These are phyloP conservation scores for Hanseniaspora gamundiae DNA, from an alignment of 1,139 yeast genomes.

Conservation along the genomic window DNA sequence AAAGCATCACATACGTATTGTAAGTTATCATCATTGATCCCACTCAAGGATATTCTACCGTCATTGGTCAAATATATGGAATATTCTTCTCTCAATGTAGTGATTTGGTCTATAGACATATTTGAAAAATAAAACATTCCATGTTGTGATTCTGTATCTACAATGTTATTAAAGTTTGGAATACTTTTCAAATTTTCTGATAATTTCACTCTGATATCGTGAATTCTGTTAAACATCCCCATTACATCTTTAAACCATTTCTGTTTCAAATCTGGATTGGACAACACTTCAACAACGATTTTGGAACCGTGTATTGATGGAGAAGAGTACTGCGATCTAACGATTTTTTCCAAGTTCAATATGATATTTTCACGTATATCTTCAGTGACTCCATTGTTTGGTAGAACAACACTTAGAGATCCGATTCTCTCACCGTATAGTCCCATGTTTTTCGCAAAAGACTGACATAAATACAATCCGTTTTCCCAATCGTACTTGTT, in stretches of 20 bases:
- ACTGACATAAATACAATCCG: constrained; percentile 66
- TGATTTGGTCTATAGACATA: constrained; percentile 55
- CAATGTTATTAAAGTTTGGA: constrained; percentile 49
- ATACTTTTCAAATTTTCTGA: constrained; percentile 47
- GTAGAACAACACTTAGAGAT: constrained; percentile 35
- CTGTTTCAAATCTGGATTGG: constrained; percentile 44
- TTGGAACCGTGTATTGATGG: constrained; percentile 94
- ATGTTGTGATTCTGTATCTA: constrained; percentile 47
- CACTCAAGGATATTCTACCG: constrained; percentile 89
- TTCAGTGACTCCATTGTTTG: constrained; percentile 6
- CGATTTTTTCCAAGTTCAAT: constrained; percentile 61
- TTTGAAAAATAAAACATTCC: constrained; percentile 98
- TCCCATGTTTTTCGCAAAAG: constrained; percentile 96
- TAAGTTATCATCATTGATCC: constrained; percentile 69
- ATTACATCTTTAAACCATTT: constrained; percentile 76
- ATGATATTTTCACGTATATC: constrained; percentile 33
- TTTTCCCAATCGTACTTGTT: constrained; percentile 25
- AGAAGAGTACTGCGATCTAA: constrained; percentile 81
- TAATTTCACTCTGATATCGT: constrained; percentile 49
- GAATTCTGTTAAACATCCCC: constrained; percentile 67
- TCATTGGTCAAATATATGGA: constrained; percentile 78
- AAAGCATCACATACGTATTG: constrained; percentile 35
- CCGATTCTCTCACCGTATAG: constrained; percentile 94
- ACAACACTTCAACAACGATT: constrained; percentile 66
- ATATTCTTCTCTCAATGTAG: constrained; percentile 53